Evolutionary conservation across 2,329 filamentous ascomycete species (phyloP).

Genomic region (Neocatenulostroma microsporum): DNA sequence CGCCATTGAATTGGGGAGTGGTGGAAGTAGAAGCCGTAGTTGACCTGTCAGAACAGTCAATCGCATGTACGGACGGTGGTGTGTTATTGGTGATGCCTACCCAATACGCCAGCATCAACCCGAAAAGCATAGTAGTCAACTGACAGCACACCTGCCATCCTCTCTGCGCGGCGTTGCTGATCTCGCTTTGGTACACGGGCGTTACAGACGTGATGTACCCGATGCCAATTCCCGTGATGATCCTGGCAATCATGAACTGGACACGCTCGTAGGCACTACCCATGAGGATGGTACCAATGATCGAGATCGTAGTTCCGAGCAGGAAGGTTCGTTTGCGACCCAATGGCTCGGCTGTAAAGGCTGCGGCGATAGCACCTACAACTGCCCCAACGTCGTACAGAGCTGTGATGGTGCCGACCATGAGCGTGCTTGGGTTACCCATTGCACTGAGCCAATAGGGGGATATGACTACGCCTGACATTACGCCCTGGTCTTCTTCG

Average conservation of each 20-base stretch:
- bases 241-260: constrained; percentile 3
- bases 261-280: neutral
- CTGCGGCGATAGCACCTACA: no score
- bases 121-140: constrained; percentile 1
- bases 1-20: constrained; percentile 14
- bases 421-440: no score
- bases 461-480: constrained; percentile 1
- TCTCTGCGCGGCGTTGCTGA: constrained; percentile 1
- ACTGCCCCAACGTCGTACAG: no score
- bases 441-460: neutral
- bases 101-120: constrained; percentile 2
- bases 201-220: constrained; percentile 25
- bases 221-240: constrained; percentile 18
- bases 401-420: no score
- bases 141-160: constrained; percentile 3
- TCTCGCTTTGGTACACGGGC: constrained; percentile 11
- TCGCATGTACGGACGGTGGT: constrained; percentile 23
- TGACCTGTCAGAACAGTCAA: constrained; percentile 21
- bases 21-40: constrained; percentile 21
- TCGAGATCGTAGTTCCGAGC: constrained; percentile 14
- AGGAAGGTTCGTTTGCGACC: constrained; percentile 24
- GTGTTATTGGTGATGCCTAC: constrained; percentile 9
- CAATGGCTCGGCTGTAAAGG: no score
- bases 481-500: neutral
- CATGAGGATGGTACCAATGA: neutral